These are phyloP conservation scores for Nannochloropsis gaditana DNA, from an alignment of 108 stramenopile genomes.

Conservation along the genomic window DNA sequence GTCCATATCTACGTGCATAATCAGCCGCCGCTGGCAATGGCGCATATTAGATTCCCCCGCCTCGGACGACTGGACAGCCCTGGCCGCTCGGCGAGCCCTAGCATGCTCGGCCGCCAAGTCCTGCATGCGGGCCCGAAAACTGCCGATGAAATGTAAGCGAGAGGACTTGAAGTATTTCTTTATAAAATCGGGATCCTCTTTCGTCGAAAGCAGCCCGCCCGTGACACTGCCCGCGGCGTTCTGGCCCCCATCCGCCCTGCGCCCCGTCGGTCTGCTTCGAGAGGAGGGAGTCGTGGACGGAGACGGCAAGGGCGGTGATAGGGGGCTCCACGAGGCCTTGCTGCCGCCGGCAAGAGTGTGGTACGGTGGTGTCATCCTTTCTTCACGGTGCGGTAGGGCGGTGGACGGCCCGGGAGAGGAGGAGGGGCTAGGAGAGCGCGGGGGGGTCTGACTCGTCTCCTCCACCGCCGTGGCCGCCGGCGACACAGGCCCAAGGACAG, in stretches of 20 bases:
- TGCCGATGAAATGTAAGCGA: background rate
- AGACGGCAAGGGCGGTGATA: background rate
- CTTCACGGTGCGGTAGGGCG: background rate
- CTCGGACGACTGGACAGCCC: background rate
- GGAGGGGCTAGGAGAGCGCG: background rate
- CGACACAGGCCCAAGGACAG: background rate
- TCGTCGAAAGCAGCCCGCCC: conserved; percentile 45
- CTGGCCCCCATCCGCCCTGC: background rate
- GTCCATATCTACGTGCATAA: conserved; percentile 92
- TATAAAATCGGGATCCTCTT: conserved; percentile 52
- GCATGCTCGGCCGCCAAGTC: background rate
- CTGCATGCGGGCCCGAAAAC: background rate
- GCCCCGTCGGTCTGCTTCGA: background rate
- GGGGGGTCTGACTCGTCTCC: background rate
- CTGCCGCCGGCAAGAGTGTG: background rate
- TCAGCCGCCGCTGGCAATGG: conserved; percentile 46
- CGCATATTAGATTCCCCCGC: background rate
- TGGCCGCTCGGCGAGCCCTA: background rate
- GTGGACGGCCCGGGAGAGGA: too few species aligned
- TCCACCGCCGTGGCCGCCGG: background rate
- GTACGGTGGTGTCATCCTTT: background rate
- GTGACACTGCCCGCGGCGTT: background rate
- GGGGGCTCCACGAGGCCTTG: background rate
- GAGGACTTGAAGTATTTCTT: conserved; percentile 45
- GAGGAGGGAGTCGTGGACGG: background rate